Conservation (phyloP, 2,329 filamentous ascomycete genomes). For the Verticillium dahliae region DNA sequence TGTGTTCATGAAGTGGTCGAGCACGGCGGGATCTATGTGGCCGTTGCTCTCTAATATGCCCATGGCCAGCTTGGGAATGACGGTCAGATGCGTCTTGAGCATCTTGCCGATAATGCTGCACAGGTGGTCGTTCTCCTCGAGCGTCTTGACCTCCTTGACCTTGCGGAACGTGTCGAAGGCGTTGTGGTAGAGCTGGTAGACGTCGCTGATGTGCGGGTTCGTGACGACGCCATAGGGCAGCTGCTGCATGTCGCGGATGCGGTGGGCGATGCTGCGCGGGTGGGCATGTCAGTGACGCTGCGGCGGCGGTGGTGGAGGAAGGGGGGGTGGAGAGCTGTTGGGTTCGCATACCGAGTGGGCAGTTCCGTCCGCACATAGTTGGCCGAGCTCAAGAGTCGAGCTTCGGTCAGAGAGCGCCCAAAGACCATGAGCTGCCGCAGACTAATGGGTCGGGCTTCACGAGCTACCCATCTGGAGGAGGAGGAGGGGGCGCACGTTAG, state of each 20-base stretch:
- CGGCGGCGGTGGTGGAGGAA: too few species aligned
- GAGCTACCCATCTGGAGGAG: constrained; percentile 73
- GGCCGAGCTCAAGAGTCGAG: constrained; percentile 82
- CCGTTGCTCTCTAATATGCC: constrained; percentile 86
- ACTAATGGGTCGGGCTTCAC: constrained; percentile 90
- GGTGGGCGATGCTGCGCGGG: constrained; percentile 69
- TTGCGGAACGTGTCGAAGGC: constrained; percentile 91
- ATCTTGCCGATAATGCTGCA: constrained; percentile 76
- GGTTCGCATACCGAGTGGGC: constrained; percentile 59
- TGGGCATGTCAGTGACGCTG: background rate
- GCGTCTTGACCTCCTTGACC: constrained; percentile 72
- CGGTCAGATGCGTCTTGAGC: constrained; percentile 79
- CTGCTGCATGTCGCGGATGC: constrained; percentile 94
- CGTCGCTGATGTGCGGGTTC: constrained; percentile 89
- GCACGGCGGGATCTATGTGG: constrained; percentile 70
- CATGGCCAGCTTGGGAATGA: constrained; percentile 92
- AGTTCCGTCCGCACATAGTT: constrained; percentile 97
- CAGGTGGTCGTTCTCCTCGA: constrained; percentile 85
- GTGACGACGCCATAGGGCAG: constrained; percentile 92
- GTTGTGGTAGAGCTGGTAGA: constrained; percentile 94
- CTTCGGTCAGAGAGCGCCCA: constrained; percentile 85
- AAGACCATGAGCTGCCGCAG: constrained; percentile 96
- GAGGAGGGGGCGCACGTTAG: constrained; percentile 3
- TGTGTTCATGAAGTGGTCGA: constrained; percentile 94
- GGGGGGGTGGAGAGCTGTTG: background rate